phyloP scores from a whole-genome alignment of 495 filamentous ascomycete genomes.

The Penicillium arizonense region DNA sequence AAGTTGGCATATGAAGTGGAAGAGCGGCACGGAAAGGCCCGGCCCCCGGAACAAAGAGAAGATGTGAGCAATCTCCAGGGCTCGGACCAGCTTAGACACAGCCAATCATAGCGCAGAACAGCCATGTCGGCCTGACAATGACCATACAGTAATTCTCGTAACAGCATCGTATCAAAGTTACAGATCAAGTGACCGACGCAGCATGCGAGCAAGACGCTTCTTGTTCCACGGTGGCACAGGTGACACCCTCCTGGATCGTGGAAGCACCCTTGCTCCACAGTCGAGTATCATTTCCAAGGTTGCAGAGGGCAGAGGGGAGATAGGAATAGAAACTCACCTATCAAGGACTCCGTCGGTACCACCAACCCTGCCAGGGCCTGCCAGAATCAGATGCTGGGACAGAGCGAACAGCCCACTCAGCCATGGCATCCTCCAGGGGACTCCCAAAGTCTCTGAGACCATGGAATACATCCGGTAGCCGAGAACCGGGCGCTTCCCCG shows the following conservation, averaged over 20 bases:
- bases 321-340: constrained; percentile 66
- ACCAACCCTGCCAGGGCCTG: constrained; percentile 71
- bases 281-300: constrained; percentile 21
- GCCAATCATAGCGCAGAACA: constrained; percentile 22
- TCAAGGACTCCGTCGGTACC: constrained; percentile 75
- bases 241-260: constrained; percentile 37
- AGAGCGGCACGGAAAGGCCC: constrained; percentile 46
- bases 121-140: constrained; percentile 33
- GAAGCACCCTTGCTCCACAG: constrained; percentile 35
- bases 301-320: constrained; percentile 25
- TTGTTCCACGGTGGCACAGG: constrained; percentile 28
- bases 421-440: constrained; percentile 84
- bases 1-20: constrained; percentile 14
- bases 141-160: constrained; percentile 21
- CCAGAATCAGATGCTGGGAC: constrained; percentile 66
- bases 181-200: constrained; percentile 66
- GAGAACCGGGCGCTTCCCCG: constrained; percentile 64
- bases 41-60: constrained; percentile 24
- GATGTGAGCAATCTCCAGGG: too few species aligned
- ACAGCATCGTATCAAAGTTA: background rate
- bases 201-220: constrained; percentile 57
- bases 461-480: constrained; percentile 72
- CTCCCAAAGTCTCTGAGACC: constrained; percentile 63
- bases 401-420: constrained; percentile 68
- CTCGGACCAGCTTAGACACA: constrained; percentile 21